Evolutionary conservation across 768 basidiomycete species (phyloP).

Genomic region (Suillus spraguei): DNA sequence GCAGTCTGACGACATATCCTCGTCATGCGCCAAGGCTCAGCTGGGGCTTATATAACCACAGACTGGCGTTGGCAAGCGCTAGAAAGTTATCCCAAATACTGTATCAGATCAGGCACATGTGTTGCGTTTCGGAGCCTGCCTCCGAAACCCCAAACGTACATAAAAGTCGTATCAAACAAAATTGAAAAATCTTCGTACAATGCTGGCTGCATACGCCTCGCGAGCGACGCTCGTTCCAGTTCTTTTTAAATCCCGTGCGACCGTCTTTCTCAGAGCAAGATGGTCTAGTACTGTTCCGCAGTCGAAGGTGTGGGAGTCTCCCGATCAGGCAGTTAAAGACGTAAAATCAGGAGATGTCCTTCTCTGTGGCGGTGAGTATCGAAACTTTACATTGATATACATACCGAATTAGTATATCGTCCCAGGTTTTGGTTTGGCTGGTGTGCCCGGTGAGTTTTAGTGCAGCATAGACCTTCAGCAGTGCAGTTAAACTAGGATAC

Average conservation of each 20-base stretch:
- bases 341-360: conserved; percentile 80
- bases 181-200: too few relatives aligned
- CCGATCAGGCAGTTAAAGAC: conserved; percentile 81
- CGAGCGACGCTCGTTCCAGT: conserved; percentile 21
- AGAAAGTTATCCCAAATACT: too few relatives aligned
- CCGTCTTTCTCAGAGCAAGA: conserved; percentile 16
- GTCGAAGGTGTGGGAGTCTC: conserved; percentile 78
- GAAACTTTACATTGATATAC: not conserved
- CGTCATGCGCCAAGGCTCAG: conserved; percentile 3
- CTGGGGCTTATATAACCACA: too few relatives aligned
- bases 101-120: too few relatives aligned
- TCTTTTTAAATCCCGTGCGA: conserved; percentile 16
- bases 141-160: too few relatives aligned
- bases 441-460: conserved; percentile 68
- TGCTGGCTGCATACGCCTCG: conserved; percentile 21
- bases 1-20: conserved; percentile 26
- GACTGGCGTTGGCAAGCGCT: too few relatives aligned
- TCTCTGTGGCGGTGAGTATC: conserved; percentile 76
- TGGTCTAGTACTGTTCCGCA: conserved; percentile 31
- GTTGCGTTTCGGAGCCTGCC: too few relatives aligned
- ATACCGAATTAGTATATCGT: too few relatives aligned
- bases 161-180: too few relatives aligned
- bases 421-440: conserved; percentile 86
- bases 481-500: not conserved
- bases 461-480: too few relatives aligned